Evolutionary conservation across 2,329 filamentous ascomycete genomes (phyloP).

Genomic region (Chaetomium sp.): DNA sequence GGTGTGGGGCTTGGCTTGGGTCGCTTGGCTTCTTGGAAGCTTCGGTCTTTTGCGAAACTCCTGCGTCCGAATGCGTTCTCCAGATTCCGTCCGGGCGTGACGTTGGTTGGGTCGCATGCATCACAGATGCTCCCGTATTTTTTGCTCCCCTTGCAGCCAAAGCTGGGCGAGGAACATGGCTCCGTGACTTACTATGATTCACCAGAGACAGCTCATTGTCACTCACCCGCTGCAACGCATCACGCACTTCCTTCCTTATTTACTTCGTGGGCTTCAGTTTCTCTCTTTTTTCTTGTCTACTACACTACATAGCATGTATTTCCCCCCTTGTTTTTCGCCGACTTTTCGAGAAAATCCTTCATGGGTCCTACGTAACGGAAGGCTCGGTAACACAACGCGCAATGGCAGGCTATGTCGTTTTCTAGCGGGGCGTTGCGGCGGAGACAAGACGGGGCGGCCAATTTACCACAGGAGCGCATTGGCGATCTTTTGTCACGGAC

Average conservation of each 20-base stretch:
- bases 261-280: no score
- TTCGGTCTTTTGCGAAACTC: slow-evolving; percentile 1
- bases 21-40: slow-evolving; percentile 6
- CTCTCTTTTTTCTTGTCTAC: no score
- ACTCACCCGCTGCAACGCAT: no score
- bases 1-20: slow-evolving; percentile 13
- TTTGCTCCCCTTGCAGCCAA: neutral
- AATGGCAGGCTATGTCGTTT: neutral
- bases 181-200: no score
- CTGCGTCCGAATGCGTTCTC: neutral
- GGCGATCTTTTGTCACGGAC: slow-evolving; percentile 11
- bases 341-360: neutral
- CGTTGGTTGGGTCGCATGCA: slow-evolving; percentile 3
- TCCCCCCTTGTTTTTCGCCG: neutral
- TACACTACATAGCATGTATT: no score
- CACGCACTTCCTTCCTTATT: no score
- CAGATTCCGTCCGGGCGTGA: neutral
- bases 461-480: slow-evolving; percentile 8
- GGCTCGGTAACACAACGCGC: neutral
- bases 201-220: no score
- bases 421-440: slow-evolving; percentile 2
- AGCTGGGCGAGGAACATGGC: neutral
- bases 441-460: slow-evolving; percentile 11
- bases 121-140: neutral
- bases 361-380: neutral